Evolutionary conservation across 768 basidiomycete genomes (phyloP), one percentile per base, ranked within the genome.

Genomic region (Gloeopeniophorella convolvens): DNA sequence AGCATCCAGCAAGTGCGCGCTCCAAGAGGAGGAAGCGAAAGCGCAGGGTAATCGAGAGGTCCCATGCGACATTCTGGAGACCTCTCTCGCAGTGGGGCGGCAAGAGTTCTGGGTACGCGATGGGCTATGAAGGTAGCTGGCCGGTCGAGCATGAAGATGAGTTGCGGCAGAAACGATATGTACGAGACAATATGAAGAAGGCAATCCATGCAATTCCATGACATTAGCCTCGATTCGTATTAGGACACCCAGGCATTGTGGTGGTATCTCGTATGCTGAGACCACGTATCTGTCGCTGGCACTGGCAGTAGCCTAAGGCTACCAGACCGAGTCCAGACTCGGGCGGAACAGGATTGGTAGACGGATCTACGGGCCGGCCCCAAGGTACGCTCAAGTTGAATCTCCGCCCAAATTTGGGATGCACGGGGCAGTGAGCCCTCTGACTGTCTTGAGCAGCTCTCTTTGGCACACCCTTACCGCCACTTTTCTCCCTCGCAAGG

Each of bases 91-190:
- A 57, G 31, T 57, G 61, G 60, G 63, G 63, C 5, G 62, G 63
- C 20, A 63, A 62, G 54, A 57, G 54, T 34, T 30, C 43, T 15
- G 67, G 66, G 2, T 68, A 68, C 46, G 65, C 63, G 10, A 53
- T 63, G 55, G 66, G 67, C 10, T 67, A 62, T 48, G 44, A 54
- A 4, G 61, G 62, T 13, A 68, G 67, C 44, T 53, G 62, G 53
- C 56, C 64, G 15, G 39, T 58, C 4, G 43, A 44, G 6, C 48
- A 48, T n/a, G 58, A 59, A 13, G 46, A 54, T 27, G 43, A 49
- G 5, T 46, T 47, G 9, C 42, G 57, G 8, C 36, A 51, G 48
- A 43, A 6, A 7, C 9, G 30, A 36, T 64, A 64, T 30, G 47
- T 46, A 5, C 50, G 63, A 32, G 63, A 64, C 44, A 60, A 30